Evolutionary conservation across 2,329 filamentous ascomycete species (phyloP).

Genomic region (Pseudogymnoascus sp.): DNA sequence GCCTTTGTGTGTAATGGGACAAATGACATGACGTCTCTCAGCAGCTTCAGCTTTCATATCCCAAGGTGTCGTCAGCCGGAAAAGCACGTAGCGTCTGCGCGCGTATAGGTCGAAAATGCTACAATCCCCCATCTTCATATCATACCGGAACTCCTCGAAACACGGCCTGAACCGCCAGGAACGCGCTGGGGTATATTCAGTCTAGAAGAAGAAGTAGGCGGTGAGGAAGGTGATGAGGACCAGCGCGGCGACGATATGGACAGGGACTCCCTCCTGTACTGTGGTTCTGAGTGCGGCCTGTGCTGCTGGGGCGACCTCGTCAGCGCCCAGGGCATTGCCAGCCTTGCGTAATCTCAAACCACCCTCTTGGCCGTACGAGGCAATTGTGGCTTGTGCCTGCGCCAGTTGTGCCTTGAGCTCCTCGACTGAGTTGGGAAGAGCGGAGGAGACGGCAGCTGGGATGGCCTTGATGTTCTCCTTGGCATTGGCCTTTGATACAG

Average conservation of each 20-base stretch:
- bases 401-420: constrained; percentile 66
- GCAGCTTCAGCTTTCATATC: not conserved
- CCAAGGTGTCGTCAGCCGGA: not conserved
- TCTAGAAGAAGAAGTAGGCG: constrained; percentile 92
- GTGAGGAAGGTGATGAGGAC: constrained; percentile 88
- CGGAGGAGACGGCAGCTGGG: constrained; percentile 39
- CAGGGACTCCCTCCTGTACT: constrained; percentile 61
- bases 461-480: constrained; percentile 26
- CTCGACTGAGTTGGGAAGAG: constrained; percentile 33
- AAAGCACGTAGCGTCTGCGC: not conserved
- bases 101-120: constrained; percentile 1
- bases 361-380: constrained; percentile 59
- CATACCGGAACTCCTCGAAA: constrained; percentile 3
- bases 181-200: constrained; percentile 6
- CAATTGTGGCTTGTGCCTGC: constrained; percentile 67
- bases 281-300: constrained; percentile 38
- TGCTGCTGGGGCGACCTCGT: constrained; percentile 42
- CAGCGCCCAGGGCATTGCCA: constrained; percentile 40
- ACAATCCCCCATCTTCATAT: not conserved
- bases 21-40: not conserved
- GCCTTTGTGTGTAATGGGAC: not conserved
- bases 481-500: constrained; percentile 27
- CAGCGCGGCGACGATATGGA: constrained; percentile 74
- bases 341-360: constrained; percentile 73
- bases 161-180: not conserved